These are phyloP conservation scores for Kregervanrija fluxuum DNA, from an alignment of 805 yeast species.

Conservation along the genomic window DNA sequence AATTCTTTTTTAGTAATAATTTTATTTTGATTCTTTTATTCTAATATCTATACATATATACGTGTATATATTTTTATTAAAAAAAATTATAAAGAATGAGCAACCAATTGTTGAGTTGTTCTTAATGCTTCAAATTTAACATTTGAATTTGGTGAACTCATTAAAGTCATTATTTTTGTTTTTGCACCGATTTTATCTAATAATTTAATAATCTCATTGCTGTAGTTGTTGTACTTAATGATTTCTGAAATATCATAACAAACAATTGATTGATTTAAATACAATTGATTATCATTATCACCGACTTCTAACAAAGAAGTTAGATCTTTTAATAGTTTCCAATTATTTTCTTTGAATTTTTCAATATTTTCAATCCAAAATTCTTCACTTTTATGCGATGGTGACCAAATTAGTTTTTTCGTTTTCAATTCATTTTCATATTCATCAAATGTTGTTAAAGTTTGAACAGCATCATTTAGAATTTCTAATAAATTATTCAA, in stretches of 20 bases:
- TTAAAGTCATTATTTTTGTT: constrained; percentile 73
- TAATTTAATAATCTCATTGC: constrained; percentile 51
- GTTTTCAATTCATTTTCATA: constrained; percentile 79
- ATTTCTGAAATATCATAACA: constrained; percentile 62
- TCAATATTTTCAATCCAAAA: constrained; percentile 84
- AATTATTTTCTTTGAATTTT: constrained; percentile 71
- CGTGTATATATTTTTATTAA: neutral
- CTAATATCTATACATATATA: too few relatives aligned
- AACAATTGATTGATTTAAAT: constrained; percentile 47
- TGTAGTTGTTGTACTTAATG: constrained; percentile 36
- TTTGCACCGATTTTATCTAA: constrained; percentile 57
- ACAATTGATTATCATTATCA: constrained; percentile 19
- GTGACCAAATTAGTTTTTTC: constrained; percentile 77
- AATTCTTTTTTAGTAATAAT: too few relatives aligned
- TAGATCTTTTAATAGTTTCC: constrained; percentile 61
- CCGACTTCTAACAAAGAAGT: constrained; percentile 39
- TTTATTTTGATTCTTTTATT: too few relatives aligned
- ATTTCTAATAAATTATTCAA: constrained; percentile 48
- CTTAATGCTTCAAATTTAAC: constrained; percentile 92
- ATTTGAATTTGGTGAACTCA: constrained; percentile 74
- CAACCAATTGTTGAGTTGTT: constrained; percentile 90
- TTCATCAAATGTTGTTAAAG: constrained; percentile 88
- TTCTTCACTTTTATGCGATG: constrained; percentile 81
- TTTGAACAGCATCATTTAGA: constrained; percentile 67
- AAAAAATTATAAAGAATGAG: constrained; percentile 50